A percentile compares a stretch with the other conserved stretches of the same genome.
These are phyloP conservation scores for Niveomyces coronatus DNA, from an alignment of 2,329 filamentous ascomycete species.

Conservation along the genomic window DNA sequence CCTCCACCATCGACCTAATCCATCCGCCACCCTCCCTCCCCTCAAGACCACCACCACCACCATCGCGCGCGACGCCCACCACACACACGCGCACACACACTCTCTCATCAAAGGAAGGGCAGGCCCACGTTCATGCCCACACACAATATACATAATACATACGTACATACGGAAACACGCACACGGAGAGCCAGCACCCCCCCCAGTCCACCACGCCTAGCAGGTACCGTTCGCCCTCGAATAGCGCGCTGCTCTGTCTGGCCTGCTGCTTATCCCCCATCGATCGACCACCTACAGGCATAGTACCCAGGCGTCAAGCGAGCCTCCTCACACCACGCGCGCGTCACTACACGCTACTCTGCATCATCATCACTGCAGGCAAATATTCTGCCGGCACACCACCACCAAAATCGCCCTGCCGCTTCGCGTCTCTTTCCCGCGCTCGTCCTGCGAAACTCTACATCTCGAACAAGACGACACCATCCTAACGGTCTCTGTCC, in stretches of 20 bases:
- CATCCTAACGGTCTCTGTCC: not conserved
- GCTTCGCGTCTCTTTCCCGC: conserved; percentile 1
- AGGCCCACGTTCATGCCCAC: not conserved
- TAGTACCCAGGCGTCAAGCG: conserved; percentile 6
- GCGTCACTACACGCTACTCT: conserved; percentile 8
- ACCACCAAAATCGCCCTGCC: conserved; percentile 1
- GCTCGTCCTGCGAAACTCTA: conserved; percentile 2
- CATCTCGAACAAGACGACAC: not conserved
- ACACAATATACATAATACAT: not conserved
- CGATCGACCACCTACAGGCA: not conserved
- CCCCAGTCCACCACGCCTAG: no score
- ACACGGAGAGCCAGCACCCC: no score
- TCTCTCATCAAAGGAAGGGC: not conserved
- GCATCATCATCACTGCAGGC: conserved; percentile 6
- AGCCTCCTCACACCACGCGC: conserved; percentile 9
- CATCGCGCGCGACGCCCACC: conserved; percentile 11
- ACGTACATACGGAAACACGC: no score
- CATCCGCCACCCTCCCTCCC: conserved; percentile 12
- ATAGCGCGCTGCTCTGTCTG: not conserved
- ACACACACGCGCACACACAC: conserved; percentile 8
- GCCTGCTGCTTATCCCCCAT: not conserved
- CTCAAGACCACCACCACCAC: conserved; percentile 14
- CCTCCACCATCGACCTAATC: conserved; percentile 13
- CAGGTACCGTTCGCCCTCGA: no score
- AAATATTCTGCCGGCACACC: not conserved